phyloP scores from a whole-genome alignment of 495 filamentous ascomycete species.

The Oidiodendron maius region DNA sequence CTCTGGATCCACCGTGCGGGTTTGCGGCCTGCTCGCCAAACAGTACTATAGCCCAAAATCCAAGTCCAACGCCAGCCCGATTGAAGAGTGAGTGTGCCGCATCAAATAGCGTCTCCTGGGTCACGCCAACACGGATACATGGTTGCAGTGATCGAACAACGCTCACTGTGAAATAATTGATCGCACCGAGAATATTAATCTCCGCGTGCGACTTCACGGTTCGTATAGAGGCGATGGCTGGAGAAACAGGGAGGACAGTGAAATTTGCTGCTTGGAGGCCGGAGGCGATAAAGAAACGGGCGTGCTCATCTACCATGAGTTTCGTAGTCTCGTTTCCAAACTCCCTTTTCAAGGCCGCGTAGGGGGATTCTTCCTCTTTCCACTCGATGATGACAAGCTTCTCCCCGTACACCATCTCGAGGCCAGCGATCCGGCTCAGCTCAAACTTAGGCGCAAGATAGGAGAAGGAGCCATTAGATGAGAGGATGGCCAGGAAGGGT shows the following conservation, averaged over 20 bases:
- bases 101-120: constrained; percentile 18
- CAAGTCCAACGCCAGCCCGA: constrained; percentile 19
- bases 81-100: constrained; percentile 18
- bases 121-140: constrained; percentile 22
- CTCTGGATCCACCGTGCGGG: constrained; percentile 21
- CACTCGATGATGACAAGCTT: constrained; percentile 18
- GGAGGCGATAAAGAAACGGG: constrained; percentile 23
- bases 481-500: constrained; percentile 22
- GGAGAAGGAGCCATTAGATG: constrained; percentile 16
- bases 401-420: constrained; percentile 22
- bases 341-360: constrained; percentile 17
- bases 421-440: constrained; percentile 17
- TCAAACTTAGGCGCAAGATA: constrained; percentile 26
- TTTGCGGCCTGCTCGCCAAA: constrained; percentile 23
- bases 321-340: constrained; percentile 9
- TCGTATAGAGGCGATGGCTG: constrained; percentile 16
- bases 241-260: constrained; percentile 18
- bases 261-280: constrained; percentile 19
- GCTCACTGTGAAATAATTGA: constrained; percentile 21
- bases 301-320: constrained; percentile 26
- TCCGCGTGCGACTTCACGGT: constrained; percentile 23
- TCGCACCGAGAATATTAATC: constrained; percentile 18
- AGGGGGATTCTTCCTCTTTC: constrained; percentile 20
- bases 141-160: constrained; percentile 21
- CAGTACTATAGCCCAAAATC: constrained; percentile 24